Base-by-base conservation (phyloP, 352 stramenopile genomes). In the Hyaloperonospora brassicae region DNA sequence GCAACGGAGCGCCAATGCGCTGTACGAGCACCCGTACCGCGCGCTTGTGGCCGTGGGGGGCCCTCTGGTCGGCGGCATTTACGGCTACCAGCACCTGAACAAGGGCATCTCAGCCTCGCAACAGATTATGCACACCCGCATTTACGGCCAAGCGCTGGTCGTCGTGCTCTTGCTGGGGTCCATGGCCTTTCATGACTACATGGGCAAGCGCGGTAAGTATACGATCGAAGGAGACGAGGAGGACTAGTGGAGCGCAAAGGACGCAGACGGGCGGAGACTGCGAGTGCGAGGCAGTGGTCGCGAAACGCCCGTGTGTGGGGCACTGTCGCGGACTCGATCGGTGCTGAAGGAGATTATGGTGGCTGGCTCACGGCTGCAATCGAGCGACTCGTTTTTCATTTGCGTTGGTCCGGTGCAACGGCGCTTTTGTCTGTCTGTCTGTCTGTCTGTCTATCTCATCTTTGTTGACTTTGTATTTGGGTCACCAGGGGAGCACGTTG, bases 131-230 rank as follows among this genome's bases (percentile, higher is more conserved):
- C 73, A 89, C 68, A 87, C 82, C 43, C 79, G 82, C 52, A 85
- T 93, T 48, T 93, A 93, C 66, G 79, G 82, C 47, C 82, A 93
- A 47, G 70, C 63, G 17, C 63, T 78, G 0, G 73, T 88, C 0
- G 78, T 93, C 2, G 62, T 84, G 25, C 43, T 93, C 48, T 66
- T 93, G 50, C 61, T 93, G 24, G 66, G 72, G 60, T 84, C 82
- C 45, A 93, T 93, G 79, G 78, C 68, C 8, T 90, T 93, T 69
- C 78, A 93, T 50, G 82, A 93, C 59, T 93, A 80, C 58, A 93
- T 93, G 82, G 54, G 64, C 14, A 78, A 75, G 50, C 79, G 62
- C 43, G 82, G 82, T 39, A 73, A 76, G 55, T 89, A 89, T 42
- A 77, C 73, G 51, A 61, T 72, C 7, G 60, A 73, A 41, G 17